Evolutionary conservation across 2,329 filamentous ascomycete genomes (phyloP).

Genomic region (Colletotrichum cordylinicola): DNA sequence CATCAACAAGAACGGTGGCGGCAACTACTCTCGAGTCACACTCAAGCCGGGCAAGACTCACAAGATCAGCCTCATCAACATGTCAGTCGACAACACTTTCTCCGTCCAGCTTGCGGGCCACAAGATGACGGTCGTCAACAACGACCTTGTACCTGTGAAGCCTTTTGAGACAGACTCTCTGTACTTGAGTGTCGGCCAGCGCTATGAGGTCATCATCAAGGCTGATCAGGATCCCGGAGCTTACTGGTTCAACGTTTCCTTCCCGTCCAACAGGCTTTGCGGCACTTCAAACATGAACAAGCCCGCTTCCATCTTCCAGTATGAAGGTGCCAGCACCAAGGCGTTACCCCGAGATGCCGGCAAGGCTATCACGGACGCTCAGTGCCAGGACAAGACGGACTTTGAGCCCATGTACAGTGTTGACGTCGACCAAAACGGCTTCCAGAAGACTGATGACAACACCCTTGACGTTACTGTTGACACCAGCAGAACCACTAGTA

Average conservation of each 20-base stretch:
- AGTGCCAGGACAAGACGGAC: slow-evolving; percentile 26
- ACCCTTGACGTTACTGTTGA: slow-evolving; percentile 29
- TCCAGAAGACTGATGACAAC: slow-evolving; percentile 27
- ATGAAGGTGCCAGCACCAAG: slow-evolving; percentile 34
- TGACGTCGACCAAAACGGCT: slow-evolving; percentile 29
- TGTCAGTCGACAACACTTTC: slow-evolving; percentile 54
- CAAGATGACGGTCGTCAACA: slow-evolving; percentile 68
- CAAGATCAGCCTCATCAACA: slow-evolving; percentile 65
- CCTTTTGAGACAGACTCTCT: slow-evolving; percentile 68
- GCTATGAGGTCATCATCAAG: slow-evolving; percentile 43
- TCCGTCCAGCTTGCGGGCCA: slow-evolving; percentile 66
- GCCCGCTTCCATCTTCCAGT: slow-evolving; percentile 45
- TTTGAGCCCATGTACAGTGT: slow-evolving; percentile 31
- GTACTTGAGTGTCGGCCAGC: slow-evolving; percentile 66
- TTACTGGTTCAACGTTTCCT: slow-evolving; percentile 43
- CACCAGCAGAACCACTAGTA: slow-evolving; percentile 23
- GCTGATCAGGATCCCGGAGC: slow-evolving; percentile 31
- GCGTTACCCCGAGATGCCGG: slow-evolving; percentile 35
- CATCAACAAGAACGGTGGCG: slow-evolving; percentile 31
- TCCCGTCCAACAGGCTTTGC: slow-evolving; percentile 34
- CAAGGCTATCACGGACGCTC: slow-evolving; percentile 25
- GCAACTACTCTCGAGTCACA: slow-evolving; percentile 49
- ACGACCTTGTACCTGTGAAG: slow-evolving; percentile 66
- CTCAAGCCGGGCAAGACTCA: slow-evolving; percentile 60
- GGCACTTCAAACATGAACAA: slow-evolving; percentile 33